phyloP scores from a whole-genome alignment of 345 rosid species.

The Geranium rotundifolium region DNA sequence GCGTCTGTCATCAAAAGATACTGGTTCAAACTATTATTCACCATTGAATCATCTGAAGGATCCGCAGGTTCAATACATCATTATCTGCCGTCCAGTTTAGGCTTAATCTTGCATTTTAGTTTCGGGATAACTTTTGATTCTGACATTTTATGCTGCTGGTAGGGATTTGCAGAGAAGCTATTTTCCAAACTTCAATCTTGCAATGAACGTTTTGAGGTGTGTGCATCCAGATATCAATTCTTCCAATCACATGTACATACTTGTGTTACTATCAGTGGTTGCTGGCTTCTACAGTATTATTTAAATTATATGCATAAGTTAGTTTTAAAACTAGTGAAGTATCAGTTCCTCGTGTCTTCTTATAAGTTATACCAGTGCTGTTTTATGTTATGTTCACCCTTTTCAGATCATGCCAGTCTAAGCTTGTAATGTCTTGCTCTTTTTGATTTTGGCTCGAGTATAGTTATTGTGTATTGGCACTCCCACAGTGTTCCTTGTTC shows the following conservation, averaged over 20 bases:
- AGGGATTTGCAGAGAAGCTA: conserved; percentile 81
- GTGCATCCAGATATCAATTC: conserved; percentile 6
- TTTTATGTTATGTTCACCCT: too few species aligned
- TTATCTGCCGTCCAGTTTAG: neutral
- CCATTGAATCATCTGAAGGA: conserved; percentile 80
- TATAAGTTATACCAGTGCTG: neutral
- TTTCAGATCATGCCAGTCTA: neutral
- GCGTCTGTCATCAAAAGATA: conserved; percentile 47
- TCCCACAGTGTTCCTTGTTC: neutral
- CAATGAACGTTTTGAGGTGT: conserved; percentile 86
- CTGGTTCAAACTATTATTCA: conserved; percentile 44
- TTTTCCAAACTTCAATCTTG: conserved; percentile 80
- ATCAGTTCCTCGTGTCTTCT: neutral
- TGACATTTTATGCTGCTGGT: conserved; percentile 10
- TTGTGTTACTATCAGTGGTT: neutral
- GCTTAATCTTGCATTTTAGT: neutral
- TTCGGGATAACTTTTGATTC: conserved; percentile 1
- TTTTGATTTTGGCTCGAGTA: neutral
- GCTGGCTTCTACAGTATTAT: neutral
- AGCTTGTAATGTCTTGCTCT: neutral
- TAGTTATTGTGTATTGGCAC: neutral
- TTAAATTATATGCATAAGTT: too few species aligned
- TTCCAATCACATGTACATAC: neutral
- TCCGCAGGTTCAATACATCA: conserved; percentile 51
- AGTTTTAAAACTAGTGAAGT: neutral